These are phyloP conservation scores for Sphaerulina musiva DNA, from an alignment of 2,329 filamentous ascomycete species.

Conservation along the genomic window DNA sequence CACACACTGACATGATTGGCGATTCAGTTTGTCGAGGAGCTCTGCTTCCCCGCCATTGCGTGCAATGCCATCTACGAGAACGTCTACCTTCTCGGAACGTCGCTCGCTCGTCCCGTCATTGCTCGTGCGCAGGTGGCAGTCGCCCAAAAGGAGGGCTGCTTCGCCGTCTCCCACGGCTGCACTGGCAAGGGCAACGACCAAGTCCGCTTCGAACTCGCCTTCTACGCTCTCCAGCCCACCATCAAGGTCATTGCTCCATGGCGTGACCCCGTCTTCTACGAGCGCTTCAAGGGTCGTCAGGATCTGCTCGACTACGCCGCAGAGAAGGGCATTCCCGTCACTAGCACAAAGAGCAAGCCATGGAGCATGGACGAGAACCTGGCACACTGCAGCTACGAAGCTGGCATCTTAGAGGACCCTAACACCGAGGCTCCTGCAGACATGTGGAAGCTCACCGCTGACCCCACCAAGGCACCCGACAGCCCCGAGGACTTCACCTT, in stretches of 20 bases:
- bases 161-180: slow-evolving; percentile 46
- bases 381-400: slow-evolving; percentile 74
- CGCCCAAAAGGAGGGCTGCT: slow-evolving; percentile 56
- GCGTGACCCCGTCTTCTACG: slow-evolving; percentile 63
- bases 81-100: slow-evolving; percentile 51
- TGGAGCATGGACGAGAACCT: slow-evolving; percentile 66
- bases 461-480: slow-evolving; percentile 64
- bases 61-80: slow-evolving; percentile 58
- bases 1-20: neutral
- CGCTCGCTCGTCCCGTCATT: slow-evolving; percentile 63
- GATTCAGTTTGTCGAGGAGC: slow-evolving; percentile 62
- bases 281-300: slow-evolving; percentile 63
- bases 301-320: slow-evolving; percentile 68
- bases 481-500: slow-evolving; percentile 64
- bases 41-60: slow-evolving; percentile 73
- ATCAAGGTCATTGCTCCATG: slow-evolving; percentile 72
- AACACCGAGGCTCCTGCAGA: slow-evolving; percentile 61
- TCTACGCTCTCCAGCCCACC: slow-evolving; percentile 55
- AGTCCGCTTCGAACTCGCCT: slow-evolving; percentile 59
- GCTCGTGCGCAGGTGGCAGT: slow-evolving; percentile 60
- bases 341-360: slow-evolving; percentile 64
- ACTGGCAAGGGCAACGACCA: slow-evolving; percentile 61
- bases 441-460: slow-evolving; percentile 69
- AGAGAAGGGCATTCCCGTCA: slow-evolving; percentile 62
- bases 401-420: slow-evolving; percentile 64